Percentiles rank a stretch among this genome's conserved stretches.
phyloP scores from a whole-genome alignment of 306 rosid species.

The Medicago truncatula region DNA sequence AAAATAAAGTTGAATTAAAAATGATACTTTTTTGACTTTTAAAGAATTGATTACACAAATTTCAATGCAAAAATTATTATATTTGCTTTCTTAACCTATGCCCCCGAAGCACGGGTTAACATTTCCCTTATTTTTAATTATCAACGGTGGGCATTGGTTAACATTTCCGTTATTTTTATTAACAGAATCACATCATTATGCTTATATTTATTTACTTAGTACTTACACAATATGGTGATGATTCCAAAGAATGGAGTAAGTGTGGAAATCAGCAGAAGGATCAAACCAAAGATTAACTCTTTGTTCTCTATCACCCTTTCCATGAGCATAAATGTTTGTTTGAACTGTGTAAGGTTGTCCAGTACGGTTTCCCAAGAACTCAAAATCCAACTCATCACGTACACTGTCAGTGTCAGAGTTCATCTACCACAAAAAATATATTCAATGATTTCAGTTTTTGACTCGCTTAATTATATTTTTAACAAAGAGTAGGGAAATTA shows the following conservation, averaged over 20 bases:
- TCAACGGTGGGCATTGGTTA: too few relatives aligned
- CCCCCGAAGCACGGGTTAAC: too few relatives aligned
- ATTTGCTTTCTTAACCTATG: too few relatives aligned
- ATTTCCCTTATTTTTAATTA: too few relatives aligned
- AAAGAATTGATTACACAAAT: too few relatives aligned
- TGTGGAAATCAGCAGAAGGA: conserved; percentile 78
- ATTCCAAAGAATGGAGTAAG: conserved; percentile 81
- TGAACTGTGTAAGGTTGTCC: conserved; percentile 96
- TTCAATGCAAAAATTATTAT: too few relatives aligned
- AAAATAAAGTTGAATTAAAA: too few relatives aligned
- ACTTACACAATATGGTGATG: conserved; percentile 73
- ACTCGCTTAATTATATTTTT: background rate
- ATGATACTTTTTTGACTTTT: too few relatives aligned
- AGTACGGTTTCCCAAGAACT: conserved; percentile 88
- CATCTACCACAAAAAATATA: conserved; percentile 46
- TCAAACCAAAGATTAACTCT: conserved; percentile 96
- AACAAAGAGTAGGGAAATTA: background rate
- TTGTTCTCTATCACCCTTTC: conserved; percentile 87
- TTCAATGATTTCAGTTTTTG: background rate
- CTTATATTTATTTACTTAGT: conserved; percentile 28
- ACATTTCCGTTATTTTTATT: too few relatives aligned
- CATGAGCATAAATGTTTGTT: conserved; percentile 83
- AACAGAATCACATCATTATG: too few relatives aligned
- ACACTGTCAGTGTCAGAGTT: conserved; percentile 66
- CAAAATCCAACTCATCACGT: conserved; percentile 93